A percentile compares a stretch with the other conserved stretches of the same genome.
These are phyloP conservation scores for Globisporangium sylvaticum DNA, from an alignment of 352 stramenopile genomes.

Conservation along the genomic window DNA sequence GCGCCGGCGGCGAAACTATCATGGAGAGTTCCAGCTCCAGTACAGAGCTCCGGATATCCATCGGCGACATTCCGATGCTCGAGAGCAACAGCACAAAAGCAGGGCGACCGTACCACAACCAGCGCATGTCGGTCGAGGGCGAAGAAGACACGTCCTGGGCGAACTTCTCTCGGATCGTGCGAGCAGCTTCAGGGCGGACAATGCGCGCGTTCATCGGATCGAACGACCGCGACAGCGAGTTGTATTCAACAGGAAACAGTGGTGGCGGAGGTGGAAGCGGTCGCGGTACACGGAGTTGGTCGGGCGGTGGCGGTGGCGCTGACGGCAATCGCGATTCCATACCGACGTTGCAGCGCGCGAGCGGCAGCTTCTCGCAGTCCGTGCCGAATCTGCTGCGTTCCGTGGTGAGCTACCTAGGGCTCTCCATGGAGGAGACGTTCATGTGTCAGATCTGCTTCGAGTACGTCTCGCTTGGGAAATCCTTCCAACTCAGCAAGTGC, in stretches of 20 bases:
- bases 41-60: constrained; percentile 11
- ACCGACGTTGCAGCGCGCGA: constrained; percentile 11
- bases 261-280: neutral
- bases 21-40: constrained; percentile 1
- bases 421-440: constrained; percentile 68
- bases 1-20: neutral
- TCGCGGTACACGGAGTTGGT: constrained; percentile 2
- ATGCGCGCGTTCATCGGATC: constrained; percentile 21
- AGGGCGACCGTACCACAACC: neutral
- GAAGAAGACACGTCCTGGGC: constrained; percentile 23
- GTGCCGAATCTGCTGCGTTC: constrained; percentile 50
- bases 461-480: constrained; percentile 32
- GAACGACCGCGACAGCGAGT: constrained; percentile 21
- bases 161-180: constrained; percentile 27
- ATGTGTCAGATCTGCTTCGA: constrained; percentile 81
- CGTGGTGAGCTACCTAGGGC: constrained; percentile 44
- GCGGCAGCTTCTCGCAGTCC: constrained; percentile 18
- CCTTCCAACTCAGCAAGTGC: constrained; percentile 40
- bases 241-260: constrained; percentile 8
- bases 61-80: constrained; percentile 15
- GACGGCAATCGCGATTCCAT: constrained; percentile 9
- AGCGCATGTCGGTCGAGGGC: neutral
- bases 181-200: constrained; percentile 25
- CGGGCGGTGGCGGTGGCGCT: neutral
- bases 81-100: constrained; percentile 6